Conservation (phyloP, 352 stramenopile genomes). For the Pythium vanterpoolii region DNA sequence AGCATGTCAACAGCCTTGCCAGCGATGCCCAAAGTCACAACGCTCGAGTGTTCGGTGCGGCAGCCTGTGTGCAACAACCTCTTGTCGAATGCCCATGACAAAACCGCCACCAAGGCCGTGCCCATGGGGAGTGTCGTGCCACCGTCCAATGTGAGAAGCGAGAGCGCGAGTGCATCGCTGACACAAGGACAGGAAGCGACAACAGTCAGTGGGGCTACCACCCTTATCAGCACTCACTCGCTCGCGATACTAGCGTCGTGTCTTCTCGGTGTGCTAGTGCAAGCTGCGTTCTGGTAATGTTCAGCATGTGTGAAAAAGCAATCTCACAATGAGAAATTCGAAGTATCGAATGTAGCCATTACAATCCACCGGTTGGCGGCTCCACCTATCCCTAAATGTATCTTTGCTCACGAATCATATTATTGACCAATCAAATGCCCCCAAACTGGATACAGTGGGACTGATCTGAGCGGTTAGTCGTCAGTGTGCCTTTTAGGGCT, state of each 20-base stretch:
- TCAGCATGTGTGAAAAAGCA: background rate
- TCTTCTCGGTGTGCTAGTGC: background rate
- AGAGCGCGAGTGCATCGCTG: background rate
- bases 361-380: background rate
- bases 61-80: conserved; percentile 38
- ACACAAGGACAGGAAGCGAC: background rate
- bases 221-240: background rate
- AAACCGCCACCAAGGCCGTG: conserved; percentile 18
- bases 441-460: background rate
- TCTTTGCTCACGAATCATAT: background rate
- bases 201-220: background rate
- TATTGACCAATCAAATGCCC: background rate
- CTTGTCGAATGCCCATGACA: conserved; percentile 49
- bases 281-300: too few relatives aligned
- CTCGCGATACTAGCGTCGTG: background rate
- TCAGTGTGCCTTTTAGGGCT: background rate
- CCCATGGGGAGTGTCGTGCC: conserved; percentile 1
- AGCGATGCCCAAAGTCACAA: conserved; percentile 20
- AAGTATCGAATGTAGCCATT: background rate
- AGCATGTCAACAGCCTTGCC: conserved; percentile 21
- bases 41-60: conserved; percentile 36
- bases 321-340: background rate
- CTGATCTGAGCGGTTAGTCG: background rate
- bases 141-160: background rate
- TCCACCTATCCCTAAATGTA: background rate